Conservation (phyloP, 2,329 filamentous ascomycete species). For the Dothideomycetes sp. region DNA sequence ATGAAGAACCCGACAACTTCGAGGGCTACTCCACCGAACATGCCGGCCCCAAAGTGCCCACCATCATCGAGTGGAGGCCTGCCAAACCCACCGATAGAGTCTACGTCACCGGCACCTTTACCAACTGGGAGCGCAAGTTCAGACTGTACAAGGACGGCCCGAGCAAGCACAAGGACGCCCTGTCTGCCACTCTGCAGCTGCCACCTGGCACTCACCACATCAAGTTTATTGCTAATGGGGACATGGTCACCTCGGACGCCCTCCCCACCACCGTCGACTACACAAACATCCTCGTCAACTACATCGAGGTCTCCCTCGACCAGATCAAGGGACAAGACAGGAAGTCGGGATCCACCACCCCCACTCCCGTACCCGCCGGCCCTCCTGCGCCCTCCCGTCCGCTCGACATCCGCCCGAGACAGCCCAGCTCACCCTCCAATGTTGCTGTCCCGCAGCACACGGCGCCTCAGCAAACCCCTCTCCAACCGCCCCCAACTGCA, state of each 20-base stretch:
- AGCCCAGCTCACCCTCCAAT: too few relatives aligned
- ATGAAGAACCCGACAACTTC: constrained; percentile 45
- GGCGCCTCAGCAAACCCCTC: constrained; percentile 13
- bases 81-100: constrained; percentile 63
- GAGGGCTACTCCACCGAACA: constrained; percentile 63
- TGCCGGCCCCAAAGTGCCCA: constrained; percentile 59
- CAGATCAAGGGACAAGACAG: constrained; percentile 34
- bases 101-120: constrained; percentile 95
- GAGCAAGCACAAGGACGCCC: constrained; percentile 40
- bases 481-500: too few relatives aligned
- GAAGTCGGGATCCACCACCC: background rate
- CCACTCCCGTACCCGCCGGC: constrained; percentile 7
- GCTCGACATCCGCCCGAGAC: constrained; percentile 14
- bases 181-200: constrained; percentile 69
- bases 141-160: constrained; percentile 58
- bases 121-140: constrained; percentile 94
- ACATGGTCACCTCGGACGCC: constrained; percentile 49
- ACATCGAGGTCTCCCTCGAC: constrained; percentile 81
- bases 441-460: constrained; percentile 3
- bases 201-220: constrained; percentile 92
- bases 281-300: constrained; percentile 96
- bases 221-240: constrained; percentile 88
- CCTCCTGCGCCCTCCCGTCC: constrained; percentile 10
- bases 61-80: constrained; percentile 72
- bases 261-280: constrained; percentile 88